phyloP scores from a whole-genome alignment of 2,329 filamentous ascomycete genomes.

The Ophiocordyceps australis region DNA sequence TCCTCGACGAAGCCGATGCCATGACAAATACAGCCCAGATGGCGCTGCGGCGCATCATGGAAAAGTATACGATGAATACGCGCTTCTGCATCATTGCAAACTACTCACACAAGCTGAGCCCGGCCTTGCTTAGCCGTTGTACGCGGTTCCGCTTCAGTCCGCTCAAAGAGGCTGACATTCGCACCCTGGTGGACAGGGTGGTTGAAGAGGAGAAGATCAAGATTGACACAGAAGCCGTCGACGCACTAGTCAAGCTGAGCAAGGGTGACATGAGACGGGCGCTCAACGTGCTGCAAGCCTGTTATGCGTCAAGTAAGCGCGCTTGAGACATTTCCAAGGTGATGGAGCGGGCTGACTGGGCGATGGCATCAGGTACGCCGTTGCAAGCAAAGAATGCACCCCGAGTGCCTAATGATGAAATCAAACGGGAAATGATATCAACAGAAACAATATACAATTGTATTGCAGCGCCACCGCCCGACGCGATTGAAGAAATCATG shows the following conservation, averaged over 20 bases:
- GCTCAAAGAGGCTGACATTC: constrained; percentile 74
- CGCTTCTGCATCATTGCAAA: constrained; percentile 98
- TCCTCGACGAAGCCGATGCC: constrained; percentile 95
- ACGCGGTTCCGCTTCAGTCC: constrained; percentile 92
- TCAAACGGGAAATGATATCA: constrained; percentile 61
- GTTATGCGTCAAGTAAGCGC: constrained; percentile 69
- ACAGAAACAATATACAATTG: constrained; percentile 95
- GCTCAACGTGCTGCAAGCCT: constrained; percentile 89
- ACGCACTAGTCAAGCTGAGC: constrained; percentile 70
- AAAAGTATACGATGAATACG: constrained; percentile 96
- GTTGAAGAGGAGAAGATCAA: constrained; percentile 73
- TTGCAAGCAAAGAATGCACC: constrained; percentile 41
- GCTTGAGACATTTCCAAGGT: neutral
- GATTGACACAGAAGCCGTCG: constrained; percentile 63
- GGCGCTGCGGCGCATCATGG: constrained; percentile 93
- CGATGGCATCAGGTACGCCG: constrained; percentile 36
- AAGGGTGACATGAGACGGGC: constrained; percentile 94
- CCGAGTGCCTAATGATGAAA: constrained; percentile 41
- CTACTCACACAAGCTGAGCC: constrained; percentile 94
- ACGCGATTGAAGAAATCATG: constrained; percentile 71
- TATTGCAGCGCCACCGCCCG: constrained; percentile 84
- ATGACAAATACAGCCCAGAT: constrained; percentile 99
- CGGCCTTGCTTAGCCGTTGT: constrained; percentile 79
- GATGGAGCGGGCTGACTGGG: constrained; percentile 2
- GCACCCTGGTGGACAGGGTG: constrained; percentile 72